phyloP scores from a whole-genome alignment of 202 grass and related monocot species.

The Elaeis oleifera region DNA sequence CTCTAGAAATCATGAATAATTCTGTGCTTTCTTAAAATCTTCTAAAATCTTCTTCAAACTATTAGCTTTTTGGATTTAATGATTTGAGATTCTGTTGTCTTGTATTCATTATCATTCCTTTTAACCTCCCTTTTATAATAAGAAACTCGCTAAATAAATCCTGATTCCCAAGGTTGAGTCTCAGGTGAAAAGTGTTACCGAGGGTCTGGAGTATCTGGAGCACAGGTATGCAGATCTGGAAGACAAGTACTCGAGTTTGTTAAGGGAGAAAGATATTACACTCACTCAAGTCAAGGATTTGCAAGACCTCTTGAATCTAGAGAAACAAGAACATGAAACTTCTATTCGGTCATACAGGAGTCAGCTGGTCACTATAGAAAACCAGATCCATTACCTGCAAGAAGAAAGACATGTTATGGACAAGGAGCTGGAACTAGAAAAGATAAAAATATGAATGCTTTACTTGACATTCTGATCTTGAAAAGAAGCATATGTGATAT shows the following conservation, averaged over 20 bases:
- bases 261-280: too few relatives aligned
- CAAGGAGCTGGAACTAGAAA: constrained; percentile 46
- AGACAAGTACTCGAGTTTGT: background rate
- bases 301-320: too few relatives aligned
- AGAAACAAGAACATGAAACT: too few relatives aligned
- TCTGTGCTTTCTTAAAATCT: too few relatives aligned
- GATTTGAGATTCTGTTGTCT: too few relatives aligned
- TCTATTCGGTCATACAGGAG: too few relatives aligned
- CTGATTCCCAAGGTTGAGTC: constrained; percentile 4
- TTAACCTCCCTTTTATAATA: background rate
- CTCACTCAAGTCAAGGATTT: too few relatives aligned
- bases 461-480: constrained; percentile 49
- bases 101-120: background rate
- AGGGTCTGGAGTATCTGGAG: constrained; percentile 19
- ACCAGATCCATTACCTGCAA: constrained; percentile 28
- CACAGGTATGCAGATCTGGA: constrained; percentile 21
- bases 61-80: too few relatives aligned
- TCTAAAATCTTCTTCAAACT: too few relatives aligned
- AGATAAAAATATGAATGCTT: constrained; percentile 39
- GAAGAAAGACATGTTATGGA: constrained; percentile 37
- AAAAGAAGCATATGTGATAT: constrained; percentile 57
- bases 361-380: too few relatives aligned
- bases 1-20: background rate
- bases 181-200: constrained; percentile 21
- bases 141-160: background rate